Percentiles rank a stretch among this genome's conserved stretches.
Conservation (phyloP, 257 asterid genomes). For the Solanum sparsipilum region DNA sequence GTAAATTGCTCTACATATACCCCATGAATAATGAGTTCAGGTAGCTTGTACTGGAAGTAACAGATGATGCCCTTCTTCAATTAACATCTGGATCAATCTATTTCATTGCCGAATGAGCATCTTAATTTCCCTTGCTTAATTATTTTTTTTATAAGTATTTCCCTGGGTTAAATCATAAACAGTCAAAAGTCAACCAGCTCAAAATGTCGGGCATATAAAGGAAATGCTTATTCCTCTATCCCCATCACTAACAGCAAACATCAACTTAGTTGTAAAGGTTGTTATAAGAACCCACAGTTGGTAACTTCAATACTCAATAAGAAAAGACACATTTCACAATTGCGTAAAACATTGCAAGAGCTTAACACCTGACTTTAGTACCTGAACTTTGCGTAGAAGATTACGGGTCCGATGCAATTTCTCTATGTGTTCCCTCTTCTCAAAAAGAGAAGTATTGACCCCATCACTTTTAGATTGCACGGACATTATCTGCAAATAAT, state of each 20-base stretch:
- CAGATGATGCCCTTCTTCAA: not conserved
- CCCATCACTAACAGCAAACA: not conserved
- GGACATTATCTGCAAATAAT: conserved; percentile 66
- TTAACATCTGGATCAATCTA: not conserved
- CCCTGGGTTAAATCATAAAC: not conserved
- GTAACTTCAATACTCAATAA: not conserved
- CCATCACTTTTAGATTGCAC: conserved; percentile 97
- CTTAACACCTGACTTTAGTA: conserved; percentile 15
- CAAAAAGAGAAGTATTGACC: conserved; percentile 89
- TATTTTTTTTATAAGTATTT: not conserved
- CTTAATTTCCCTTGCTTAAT: not conserved
- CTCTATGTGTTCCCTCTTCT: conserved; percentile 96
- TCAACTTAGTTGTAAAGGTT: not conserved
- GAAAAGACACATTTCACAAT: not conserved
- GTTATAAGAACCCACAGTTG: not conserved
- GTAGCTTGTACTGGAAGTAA: not conserved
- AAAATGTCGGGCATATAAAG: not conserved
- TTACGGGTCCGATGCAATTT: conserved; percentile 93
- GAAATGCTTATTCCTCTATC: not conserved
- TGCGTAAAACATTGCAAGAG: not conserved
- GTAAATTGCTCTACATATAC: not conserved
- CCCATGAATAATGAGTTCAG: not conserved
- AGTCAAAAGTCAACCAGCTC: conserved; percentile 6
- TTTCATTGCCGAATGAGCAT: not conserved
- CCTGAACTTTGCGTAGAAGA: conserved; percentile 97